Evolutionary conservation across 768 basidiomycete species (phyloP).

Genomic region (Calocybe indica): DNA sequence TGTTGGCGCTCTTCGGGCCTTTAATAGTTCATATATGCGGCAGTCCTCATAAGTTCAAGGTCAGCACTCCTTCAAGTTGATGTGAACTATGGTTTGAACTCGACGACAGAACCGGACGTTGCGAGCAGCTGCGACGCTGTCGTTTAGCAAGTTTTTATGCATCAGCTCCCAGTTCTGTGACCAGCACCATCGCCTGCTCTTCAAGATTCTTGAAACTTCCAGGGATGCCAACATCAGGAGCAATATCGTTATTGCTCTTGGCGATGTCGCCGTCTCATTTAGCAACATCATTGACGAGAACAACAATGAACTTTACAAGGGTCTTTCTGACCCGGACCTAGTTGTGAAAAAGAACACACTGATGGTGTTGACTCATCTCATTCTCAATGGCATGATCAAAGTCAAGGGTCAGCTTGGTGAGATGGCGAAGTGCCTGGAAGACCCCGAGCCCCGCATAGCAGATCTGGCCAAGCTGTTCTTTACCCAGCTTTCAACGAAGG

Average conservation of each 20-base stretch:
- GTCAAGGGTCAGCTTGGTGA: constrained; percentile 98
- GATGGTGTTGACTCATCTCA: constrained; percentile 96
- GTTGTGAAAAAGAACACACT: constrained; percentile 99
- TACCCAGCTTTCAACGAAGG: constrained; percentile 91
- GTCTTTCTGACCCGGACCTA: constrained; percentile 79
- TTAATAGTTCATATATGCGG: constrained; percentile 89
- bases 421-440: constrained; percentile 99
- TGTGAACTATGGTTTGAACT: background rate
- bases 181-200: constrained; percentile 78
- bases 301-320: constrained; percentile 91
- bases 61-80: constrained; percentile 21
- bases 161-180: constrained; percentile 94
- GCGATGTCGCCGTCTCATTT: constrained; percentile 98
- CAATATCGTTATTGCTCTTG: constrained; percentile 96
- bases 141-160: constrained; percentile 95
- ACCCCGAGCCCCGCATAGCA: constrained; percentile 77
- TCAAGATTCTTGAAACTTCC: constrained; percentile 91
- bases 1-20: constrained; percentile 83
- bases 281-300: constrained; percentile 97
- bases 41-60: constrained; percentile 89
- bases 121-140: constrained; percentile 79
- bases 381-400: constrained; percentile 99
- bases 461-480: constrained; percentile 99
- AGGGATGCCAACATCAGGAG: constrained; percentile 86
- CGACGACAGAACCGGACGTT: constrained; percentile 69